Base-by-base conservation (phyloP, 768 basidiomycete species). In the Lyophyllum atratum region DNA sequence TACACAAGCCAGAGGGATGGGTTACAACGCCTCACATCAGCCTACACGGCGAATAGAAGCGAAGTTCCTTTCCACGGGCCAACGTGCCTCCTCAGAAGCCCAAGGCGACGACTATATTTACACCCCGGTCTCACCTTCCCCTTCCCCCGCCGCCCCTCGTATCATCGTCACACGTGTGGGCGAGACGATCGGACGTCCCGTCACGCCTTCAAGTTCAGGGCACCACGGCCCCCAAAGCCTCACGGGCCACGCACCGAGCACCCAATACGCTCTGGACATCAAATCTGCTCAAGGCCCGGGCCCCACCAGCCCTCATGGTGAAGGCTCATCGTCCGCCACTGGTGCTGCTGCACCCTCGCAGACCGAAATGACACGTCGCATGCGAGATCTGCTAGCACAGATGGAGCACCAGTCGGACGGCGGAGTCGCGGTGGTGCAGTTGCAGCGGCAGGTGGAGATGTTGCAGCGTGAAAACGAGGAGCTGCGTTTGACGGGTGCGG, bases 21-120 rank as follows among this genome's bases (percentile, higher is more conserved):
- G 63, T 14, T 44, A 54, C 14, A 58, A 64, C 44, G 29, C 44
- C 5, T 55, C 58, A 24, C 52, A 55, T 14, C 60, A 55, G 42
- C 11, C 58, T 19, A 64, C 63, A 17, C 63, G 60, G n/a, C 52
- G 60, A 15, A 59, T 64, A 15, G 60, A 56, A 33, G 63, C 60
- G 12, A 59, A 55, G 42, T 64, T 64, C 53, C 24, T 56, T 29
- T n/a, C 53, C 31, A 42, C 53, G 1, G 45, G 58, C 39, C 29
- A 47, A 25, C 50, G 6, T n/a, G 6, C 29, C n/a, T 50, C 55
- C 8, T 51, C 42, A 2, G 43, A 43, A 10, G 24, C 22, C n/a
- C 43, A 50, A 29, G 21, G 31, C 29, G 9, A 37, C 28, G 44
- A 49, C 33, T 24, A 24, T n/a, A 37, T 3, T 3, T 7, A 37